Percentiles rank a stretch among this genome's conserved stretches.
phyloP scores from a whole-genome alignment of 805 yeast genomes.

The Dipodascus albidus region DNA sequence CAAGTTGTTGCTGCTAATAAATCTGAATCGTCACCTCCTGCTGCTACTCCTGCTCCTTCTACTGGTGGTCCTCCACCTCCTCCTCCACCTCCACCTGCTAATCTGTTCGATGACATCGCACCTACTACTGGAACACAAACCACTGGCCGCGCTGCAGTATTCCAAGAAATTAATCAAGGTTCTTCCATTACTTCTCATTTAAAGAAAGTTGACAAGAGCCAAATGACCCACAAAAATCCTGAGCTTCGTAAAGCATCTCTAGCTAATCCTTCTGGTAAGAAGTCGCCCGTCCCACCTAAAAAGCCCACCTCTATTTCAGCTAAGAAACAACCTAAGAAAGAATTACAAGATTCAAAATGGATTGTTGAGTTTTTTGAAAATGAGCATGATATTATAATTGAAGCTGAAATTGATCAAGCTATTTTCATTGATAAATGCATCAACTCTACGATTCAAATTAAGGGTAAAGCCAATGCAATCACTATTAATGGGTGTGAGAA shows the following conservation, averaged over 20 bases:
- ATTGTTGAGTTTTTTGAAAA: slow-evolving; percentile 67
- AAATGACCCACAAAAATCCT: slow-evolving; percentile 91
- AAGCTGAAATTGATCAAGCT: slow-evolving; percentile 78
- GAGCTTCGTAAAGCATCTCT: slow-evolving; percentile 46
- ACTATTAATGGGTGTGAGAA: slow-evolving; percentile 62
- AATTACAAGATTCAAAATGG: slow-evolving; percentile 84
- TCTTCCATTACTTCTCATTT: slow-evolving; percentile 72
- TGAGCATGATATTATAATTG: slow-evolving; percentile 53
- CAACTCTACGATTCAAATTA: slow-evolving; percentile 64
- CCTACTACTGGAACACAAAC: slow-evolving; percentile 18
- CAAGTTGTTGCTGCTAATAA: slow-evolving; percentile 14
- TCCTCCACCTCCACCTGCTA: slow-evolving; percentile 76
- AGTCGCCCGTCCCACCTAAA: slow-evolving; percentile 69
- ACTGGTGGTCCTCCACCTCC: slow-evolving; percentile 51
- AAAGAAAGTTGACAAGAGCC: slow-evolving; percentile 84
- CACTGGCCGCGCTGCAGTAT: slow-evolving; percentile 76
- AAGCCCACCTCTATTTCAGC: slow-evolving; percentile 55
- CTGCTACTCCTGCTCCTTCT: slow-evolving; percentile 28
- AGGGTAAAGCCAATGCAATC: slow-evolving; percentile 86
- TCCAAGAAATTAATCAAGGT: slow-evolving; percentile 84
- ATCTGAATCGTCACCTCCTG: slow-evolving; percentile 28
- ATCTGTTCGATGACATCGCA: slow-evolving; percentile 18
- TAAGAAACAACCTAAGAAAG: slow-evolving; percentile 50
- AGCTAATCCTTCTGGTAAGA: slow-evolving; percentile 30
- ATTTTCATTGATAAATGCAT: slow-evolving; percentile 77